Evolutionary conservation across 1,139 yeast genomes (phyloP).

Genomic region (Yarrowia galli): DNA sequence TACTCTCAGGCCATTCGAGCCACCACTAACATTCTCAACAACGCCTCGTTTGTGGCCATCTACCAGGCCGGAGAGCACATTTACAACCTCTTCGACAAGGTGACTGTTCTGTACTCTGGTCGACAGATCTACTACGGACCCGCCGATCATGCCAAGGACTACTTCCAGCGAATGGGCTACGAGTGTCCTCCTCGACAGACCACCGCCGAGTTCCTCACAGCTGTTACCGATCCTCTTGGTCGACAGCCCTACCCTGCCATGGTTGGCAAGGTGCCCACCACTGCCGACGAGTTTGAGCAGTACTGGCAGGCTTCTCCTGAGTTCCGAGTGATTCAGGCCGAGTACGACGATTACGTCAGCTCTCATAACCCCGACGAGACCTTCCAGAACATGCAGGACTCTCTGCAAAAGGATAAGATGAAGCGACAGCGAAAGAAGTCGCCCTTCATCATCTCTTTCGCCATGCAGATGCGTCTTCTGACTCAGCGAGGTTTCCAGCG

Average conservation of each 20-base stretch:
- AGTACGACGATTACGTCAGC: constrained; percentile 55
- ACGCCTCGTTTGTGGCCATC: constrained; percentile 63
- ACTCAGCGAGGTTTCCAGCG: constrained; percentile 61
- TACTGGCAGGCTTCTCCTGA: constrained; percentile 64
- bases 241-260: constrained; percentile 46
- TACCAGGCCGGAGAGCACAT: constrained; percentile 76
- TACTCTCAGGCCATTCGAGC: constrained; percentile 69
- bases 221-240: constrained; percentile 67
- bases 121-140: constrained; percentile 68
- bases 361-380: constrained; percentile 54
- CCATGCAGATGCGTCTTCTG: constrained; percentile 56
- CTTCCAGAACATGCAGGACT: constrained; percentile 52
- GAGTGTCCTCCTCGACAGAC: constrained; percentile 67
- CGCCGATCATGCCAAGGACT: constrained; percentile 58
- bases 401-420: constrained; percentile 57
- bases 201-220: constrained; percentile 71
- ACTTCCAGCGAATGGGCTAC: constrained; percentile 68
- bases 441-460: constrained; percentile 57
- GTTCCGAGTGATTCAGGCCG: constrained; percentile 53
- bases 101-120: constrained; percentile 66
- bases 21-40: constrained; percentile 61
- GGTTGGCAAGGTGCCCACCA: constrained; percentile 62
- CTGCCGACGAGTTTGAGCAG: constrained; percentile 63
- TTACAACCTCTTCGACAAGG: constrained; percentile 68
- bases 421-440: constrained; percentile 56